These are phyloP conservation scores for Kodamaea sagamina DNA, from an alignment of 805 yeast species.

Conservation along the genomic window DNA sequence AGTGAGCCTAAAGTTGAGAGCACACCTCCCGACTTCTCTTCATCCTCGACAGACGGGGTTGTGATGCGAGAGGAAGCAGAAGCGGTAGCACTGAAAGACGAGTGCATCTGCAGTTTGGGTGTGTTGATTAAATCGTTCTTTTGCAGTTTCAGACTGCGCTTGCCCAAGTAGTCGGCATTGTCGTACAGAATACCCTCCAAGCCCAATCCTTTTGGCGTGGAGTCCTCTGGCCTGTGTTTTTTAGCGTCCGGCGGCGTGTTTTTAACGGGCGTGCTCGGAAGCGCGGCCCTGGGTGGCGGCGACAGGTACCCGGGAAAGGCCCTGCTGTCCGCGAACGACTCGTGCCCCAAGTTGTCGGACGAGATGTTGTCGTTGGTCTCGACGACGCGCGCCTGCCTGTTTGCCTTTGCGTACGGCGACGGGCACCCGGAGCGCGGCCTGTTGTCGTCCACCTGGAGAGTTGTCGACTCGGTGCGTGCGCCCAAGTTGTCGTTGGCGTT, in stretches of 20 bases:
- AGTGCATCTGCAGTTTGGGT: neutral
- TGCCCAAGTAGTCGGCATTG: slow-evolving; percentile 1
- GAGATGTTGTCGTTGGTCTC: slow-evolving; percentile 34
- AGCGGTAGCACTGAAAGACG: neutral
- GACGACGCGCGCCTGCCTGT: slow-evolving; percentile 47
- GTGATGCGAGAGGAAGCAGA: slow-evolving; percentile 4
- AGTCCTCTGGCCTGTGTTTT: slow-evolving; percentile 6
- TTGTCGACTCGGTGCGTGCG: too few species aligned
- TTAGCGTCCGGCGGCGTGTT: slow-evolving; percentile 13
- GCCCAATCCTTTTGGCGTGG: slow-evolving; percentile 36
- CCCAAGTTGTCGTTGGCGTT: slow-evolving; percentile 17
- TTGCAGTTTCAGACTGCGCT: slow-evolving; percentile 3
- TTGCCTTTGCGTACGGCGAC: slow-evolving; percentile 45
- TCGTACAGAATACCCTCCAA: slow-evolving; percentile 37
- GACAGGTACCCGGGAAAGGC: slow-evolving; percentile 20
- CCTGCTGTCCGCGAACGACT: slow-evolving; percentile 15
- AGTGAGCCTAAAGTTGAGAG: slow-evolving; percentile 12
- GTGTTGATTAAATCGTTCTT: slow-evolving; percentile 5
- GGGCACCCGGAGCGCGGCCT: slow-evolving; percentile 32
- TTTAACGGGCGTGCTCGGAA: slow-evolving; percentile 31
- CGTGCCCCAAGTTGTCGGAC: slow-evolving; percentile 14
- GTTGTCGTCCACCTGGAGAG: slow-evolving; percentile 20
- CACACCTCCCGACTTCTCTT: slow-evolving; percentile 1
- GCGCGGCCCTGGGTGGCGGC: slow-evolving; percentile 42
- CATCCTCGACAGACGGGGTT: slow-evolving; percentile 37